phyloP scores from a whole-genome alignment of 2,329 filamentous ascomycete species.

The Metarhizium robertsii region DNA sequence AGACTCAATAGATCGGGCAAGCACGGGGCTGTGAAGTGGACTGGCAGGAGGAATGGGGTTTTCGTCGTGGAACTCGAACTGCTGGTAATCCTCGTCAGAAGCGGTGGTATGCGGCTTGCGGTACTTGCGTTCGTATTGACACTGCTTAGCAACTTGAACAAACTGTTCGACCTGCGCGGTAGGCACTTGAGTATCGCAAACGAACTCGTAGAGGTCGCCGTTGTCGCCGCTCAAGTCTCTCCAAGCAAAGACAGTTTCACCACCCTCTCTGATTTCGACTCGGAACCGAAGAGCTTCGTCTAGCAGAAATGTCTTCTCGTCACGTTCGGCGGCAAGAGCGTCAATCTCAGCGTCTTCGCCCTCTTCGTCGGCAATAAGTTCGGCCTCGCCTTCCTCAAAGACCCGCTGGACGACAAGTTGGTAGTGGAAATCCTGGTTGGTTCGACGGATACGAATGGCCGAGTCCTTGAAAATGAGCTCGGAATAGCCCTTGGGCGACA shows the following conservation, averaged over 20 bases:
- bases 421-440: slow-evolving; percentile 92
- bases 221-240: slow-evolving; percentile 87
- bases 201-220: slow-evolving; percentile 95
- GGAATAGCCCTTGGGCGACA: slow-evolving; percentile 94
- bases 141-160: slow-evolving; percentile 74
- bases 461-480: slow-evolving; percentile 99
- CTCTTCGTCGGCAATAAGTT: slow-evolving; percentile 81
- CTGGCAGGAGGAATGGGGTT: slow-evolving; percentile 56
- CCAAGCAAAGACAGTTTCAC: slow-evolving; percentile 87
- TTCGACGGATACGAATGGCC: slow-evolving; percentile 81
- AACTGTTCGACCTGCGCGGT: slow-evolving; percentile 69
- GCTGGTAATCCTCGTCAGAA: slow-evolving; percentile 67
- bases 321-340: slow-evolving; percentile 67
- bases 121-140: slow-evolving; percentile 96
- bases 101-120: slow-evolving; percentile 70
- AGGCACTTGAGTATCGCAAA: slow-evolving; percentile 70
- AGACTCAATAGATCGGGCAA: slow-evolving; percentile 45
- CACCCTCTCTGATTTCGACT: slow-evolving; percentile 68
- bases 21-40: slow-evolving; percentile 48
- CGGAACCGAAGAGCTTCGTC: slow-evolving; percentile 86
- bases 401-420: slow-evolving; percentile 93
- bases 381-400: slow-evolving; percentile 95
- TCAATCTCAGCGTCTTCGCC: slow-evolving; percentile 72
- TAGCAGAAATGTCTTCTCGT: slow-evolving; percentile 96
- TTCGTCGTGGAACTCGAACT: slow-evolving; percentile 69